These are phyloP conservation scores for Candida multigemmis DNA, from an alignment of 805 yeast species.

Conservation along the genomic window DNA sequence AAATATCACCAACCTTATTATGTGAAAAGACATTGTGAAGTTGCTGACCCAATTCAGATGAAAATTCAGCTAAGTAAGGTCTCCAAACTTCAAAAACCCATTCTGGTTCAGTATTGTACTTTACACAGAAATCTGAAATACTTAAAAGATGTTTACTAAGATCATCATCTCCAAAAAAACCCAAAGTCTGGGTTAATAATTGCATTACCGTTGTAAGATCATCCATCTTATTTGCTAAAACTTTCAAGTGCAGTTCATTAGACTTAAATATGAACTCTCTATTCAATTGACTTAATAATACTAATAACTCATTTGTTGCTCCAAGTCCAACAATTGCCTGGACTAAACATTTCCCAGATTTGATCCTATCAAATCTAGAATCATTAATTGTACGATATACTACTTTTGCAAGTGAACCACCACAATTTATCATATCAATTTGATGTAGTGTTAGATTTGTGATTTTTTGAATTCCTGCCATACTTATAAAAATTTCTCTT, in stretches of 20 bases:
- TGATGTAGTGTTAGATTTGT: constrained; percentile 61
- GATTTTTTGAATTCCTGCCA: constrained; percentile 73
- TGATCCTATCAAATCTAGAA: constrained; percentile 36
- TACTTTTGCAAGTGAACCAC: constrained; percentile 42
- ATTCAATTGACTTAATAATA: constrained; percentile 47
- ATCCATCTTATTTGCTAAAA: constrained; percentile 63
- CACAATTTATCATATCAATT: constrained; percentile 57
- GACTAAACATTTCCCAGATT: constrained; percentile 45
- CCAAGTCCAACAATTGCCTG: constrained; percentile 33
- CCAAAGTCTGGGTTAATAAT: constrained; percentile 22
- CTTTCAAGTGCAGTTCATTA: constrained; percentile 48
- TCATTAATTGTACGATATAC: constrained; percentile 56
- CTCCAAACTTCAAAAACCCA: constrained; percentile 85
- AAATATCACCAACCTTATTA: constrained; percentile 11
- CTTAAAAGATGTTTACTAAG: constrained; percentile 29
- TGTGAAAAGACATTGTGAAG: constrained; percentile 7
- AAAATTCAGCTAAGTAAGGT: constrained; percentile 16
- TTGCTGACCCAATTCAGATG: too few relatives aligned
- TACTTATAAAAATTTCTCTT: constrained; percentile 54
- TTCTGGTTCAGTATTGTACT: constrained; percentile 38
- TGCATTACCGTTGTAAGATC: constrained; percentile 62
- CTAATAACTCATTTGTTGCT: constrained; percentile 53
- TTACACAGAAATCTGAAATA: constrained; percentile 27
- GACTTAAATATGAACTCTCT: constrained; percentile 26
- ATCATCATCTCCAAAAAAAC: constrained; percentile 9